Conservation (phyloP, 2,329 filamentous ascomycete species). For the Magnaporthiopsis incrustans region DNA sequence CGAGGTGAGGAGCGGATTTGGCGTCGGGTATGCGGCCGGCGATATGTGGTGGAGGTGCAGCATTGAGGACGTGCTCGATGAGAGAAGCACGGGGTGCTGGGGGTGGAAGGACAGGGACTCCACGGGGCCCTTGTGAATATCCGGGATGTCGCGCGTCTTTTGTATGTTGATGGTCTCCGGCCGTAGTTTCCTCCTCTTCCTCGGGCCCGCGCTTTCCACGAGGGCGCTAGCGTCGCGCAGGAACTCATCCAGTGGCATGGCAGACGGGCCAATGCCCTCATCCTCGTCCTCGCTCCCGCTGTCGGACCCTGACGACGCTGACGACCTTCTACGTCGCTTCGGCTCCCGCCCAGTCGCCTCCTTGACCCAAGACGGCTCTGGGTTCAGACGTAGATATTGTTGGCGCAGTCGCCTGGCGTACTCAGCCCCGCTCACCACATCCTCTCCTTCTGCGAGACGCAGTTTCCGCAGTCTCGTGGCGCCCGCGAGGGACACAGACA, state of each 20-base stretch:
- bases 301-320: slow-evolving; percentile 14
- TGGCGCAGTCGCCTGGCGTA: slow-evolving; percentile 73
- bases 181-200: slow-evolving; percentile 63
- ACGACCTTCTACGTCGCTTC: slow-evolving; percentile 33
- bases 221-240: slow-evolving; percentile 29
- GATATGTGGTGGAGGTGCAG: slow-evolving; percentile 86
- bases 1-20: slow-evolving; percentile 85
- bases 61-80: slow-evolving; percentile 77
- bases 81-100: slow-evolving; percentile 77
- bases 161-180: slow-evolving; percentile 89
- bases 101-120: slow-evolving; percentile 86
- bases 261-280: slow-evolving; percentile 43
- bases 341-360: slow-evolving; percentile 40
- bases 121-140: slow-evolving; percentile 69
- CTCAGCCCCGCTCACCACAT: slow-evolving; percentile 77
- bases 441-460: slow-evolving; percentile 71
- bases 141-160: slow-evolving; percentile 75
- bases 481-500: slow-evolving; percentile 73
- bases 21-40: slow-evolving; percentile 62
- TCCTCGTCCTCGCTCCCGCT: slow-evolving; percentile 10
- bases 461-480: slow-evolving; percentile 75
- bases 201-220: slow-evolving; percentile 23
- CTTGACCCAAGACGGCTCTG: slow-evolving; percentile 52
- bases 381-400: slow-evolving; percentile 60
- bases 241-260: slow-evolving; percentile 70